These are phyloP conservation scores for Botrytis porri DNA, from an alignment of 2,329 filamentous ascomycete species.

Conservation along the genomic window DNA sequence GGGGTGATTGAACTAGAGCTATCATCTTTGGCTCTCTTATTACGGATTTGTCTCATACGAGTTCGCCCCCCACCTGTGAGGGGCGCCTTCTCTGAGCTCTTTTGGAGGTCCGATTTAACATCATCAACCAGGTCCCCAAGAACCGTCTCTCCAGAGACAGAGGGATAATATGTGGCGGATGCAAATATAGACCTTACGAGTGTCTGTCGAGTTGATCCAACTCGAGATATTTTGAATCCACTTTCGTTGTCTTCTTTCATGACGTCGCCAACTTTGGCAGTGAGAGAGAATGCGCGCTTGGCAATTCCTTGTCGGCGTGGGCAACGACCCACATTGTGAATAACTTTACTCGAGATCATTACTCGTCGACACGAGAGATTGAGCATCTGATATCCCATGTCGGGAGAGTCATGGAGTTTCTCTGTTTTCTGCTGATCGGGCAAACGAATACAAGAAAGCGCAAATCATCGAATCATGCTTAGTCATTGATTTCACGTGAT, in stretches of 20 bases:
- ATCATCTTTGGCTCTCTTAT: background rate
- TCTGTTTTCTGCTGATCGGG: background rate
- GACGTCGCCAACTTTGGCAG: background rate
- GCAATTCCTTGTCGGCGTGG: background rate
- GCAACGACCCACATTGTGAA: background rate
- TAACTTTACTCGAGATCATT: background rate
- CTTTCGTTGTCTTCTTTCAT: background rate
- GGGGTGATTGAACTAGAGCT: background rate
- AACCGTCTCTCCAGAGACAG: background rate
- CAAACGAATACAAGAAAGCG: background rate
- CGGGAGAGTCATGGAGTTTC: background rate
- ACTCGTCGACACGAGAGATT: constrained; percentile 8
- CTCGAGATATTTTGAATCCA: background rate
- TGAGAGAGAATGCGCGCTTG: constrained; percentile 1
- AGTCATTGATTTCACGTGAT: background rate
- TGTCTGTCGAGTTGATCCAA: background rate
- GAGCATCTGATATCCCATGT: constrained; percentile 7
- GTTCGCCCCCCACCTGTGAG: background rate
- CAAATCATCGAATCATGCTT: background rate
- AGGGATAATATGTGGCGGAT: background rate
- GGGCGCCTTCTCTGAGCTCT: background rate
- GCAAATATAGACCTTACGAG: background rate
- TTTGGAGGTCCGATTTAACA: background rate
- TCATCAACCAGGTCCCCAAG: background rate
- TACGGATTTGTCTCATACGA: background rate